These are phyloP conservation scores for Rhodotorula diobovata DNA, from an alignment of 768 basidiomycete species.

Conservation along the genomic window DNA sequence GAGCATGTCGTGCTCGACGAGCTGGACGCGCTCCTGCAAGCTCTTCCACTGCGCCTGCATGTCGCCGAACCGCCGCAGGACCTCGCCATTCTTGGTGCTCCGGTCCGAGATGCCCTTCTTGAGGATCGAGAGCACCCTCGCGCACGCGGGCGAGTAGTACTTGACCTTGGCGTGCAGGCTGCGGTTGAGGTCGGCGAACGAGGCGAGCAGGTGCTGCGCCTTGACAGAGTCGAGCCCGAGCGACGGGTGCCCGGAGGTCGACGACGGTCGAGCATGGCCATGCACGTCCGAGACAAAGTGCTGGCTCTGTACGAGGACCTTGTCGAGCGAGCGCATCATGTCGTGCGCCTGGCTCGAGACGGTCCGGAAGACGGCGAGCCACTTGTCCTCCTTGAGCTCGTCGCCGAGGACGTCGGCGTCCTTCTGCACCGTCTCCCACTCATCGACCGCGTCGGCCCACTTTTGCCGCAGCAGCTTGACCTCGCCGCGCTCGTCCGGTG, in stretches of 20 bases:
- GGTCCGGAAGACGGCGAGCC: slow-evolving; percentile 90
- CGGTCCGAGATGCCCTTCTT: slow-evolving; percentile 90
- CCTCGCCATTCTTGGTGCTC: slow-evolving; percentile 94
- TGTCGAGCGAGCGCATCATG: slow-evolving; percentile 95
- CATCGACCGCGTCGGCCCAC: slow-evolving; percentile 63
- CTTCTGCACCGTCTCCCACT: slow-evolving; percentile 62
- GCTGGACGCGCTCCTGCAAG: slow-evolving; percentile 69
- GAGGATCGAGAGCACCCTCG: slow-evolving; percentile 85
- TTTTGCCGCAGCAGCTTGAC: slow-evolving; percentile 62
- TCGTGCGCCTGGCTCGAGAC: slow-evolving; percentile 92
- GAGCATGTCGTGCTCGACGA: slow-evolving; percentile 74
- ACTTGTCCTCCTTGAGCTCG: slow-evolving; percentile 91
- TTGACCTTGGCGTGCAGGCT: slow-evolving; percentile 50
- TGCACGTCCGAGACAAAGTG: slow-evolving; percentile 58
- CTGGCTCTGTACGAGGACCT: slow-evolving; percentile 59
- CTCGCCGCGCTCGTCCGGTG: slow-evolving; percentile 44
- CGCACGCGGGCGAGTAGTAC: slow-evolving; percentile 90
- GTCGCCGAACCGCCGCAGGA: slow-evolving; percentile 79
- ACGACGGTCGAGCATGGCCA: neutral
- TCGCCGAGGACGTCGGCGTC: slow-evolving; percentile 62
- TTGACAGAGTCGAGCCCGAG: slow-evolving; percentile 82
- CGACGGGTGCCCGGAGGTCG: slow-evolving; percentile 55
- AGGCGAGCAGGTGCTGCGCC: slow-evolving; percentile 41
- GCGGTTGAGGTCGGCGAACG: slow-evolving; percentile 28
- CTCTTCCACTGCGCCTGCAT: slow-evolving; percentile 79